These are phyloP conservation scores for Suhomyces atakaporum DNA, from an alignment of 1,139 yeast species.

Conservation along the genomic window DNA sequence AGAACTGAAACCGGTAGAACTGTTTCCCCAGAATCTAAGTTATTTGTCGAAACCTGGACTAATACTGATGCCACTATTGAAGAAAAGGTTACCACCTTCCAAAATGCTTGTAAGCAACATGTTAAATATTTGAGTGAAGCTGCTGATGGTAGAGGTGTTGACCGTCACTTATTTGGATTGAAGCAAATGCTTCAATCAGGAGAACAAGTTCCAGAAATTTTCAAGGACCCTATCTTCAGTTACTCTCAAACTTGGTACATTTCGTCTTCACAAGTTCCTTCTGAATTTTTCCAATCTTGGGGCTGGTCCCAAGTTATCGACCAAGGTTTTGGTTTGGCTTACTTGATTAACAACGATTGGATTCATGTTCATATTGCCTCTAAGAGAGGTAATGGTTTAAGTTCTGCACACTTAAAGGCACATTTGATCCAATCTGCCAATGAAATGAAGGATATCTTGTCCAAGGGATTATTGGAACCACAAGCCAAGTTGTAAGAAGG, in stretches of 20 bases:
- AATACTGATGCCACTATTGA: constrained; percentile 52
- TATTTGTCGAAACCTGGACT: constrained; percentile 78
- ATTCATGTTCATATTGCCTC: constrained; percentile 84
- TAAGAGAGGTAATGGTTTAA: constrained; percentile 68
- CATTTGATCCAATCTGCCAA: constrained; percentile 79
- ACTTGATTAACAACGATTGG: constrained; percentile 87
- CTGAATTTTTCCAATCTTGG: constrained; percentile 88
- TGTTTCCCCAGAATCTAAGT: constrained; percentile 73
- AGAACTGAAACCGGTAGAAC: constrained; percentile 96
- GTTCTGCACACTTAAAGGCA: constrained; percentile 65
- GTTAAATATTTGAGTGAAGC: constrained; percentile 75
- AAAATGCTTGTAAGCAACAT: constrained; percentile 75
- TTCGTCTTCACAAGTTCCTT: constrained; percentile 87
- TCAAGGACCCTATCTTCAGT: constrained; percentile 70
- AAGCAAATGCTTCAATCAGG: constrained; percentile 67
- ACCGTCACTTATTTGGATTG: constrained; percentile 90
- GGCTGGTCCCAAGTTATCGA: constrained; percentile 97
- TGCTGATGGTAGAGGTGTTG: constrained; percentile 85
- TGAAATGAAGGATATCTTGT: constrained; percentile 72
- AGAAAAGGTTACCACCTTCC: constrained; percentile 69
- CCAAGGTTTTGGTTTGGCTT: constrained; percentile 91
- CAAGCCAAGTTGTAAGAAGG: constrained; percentile 37
- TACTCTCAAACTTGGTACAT: constrained; percentile 86
- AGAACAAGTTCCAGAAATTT: constrained; percentile 68
- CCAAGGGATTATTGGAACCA: constrained; percentile 38